Base-by-base conservation (phyloP, 495 filamentous ascomycete species). In the Delitschia confertaspora region DNA sequence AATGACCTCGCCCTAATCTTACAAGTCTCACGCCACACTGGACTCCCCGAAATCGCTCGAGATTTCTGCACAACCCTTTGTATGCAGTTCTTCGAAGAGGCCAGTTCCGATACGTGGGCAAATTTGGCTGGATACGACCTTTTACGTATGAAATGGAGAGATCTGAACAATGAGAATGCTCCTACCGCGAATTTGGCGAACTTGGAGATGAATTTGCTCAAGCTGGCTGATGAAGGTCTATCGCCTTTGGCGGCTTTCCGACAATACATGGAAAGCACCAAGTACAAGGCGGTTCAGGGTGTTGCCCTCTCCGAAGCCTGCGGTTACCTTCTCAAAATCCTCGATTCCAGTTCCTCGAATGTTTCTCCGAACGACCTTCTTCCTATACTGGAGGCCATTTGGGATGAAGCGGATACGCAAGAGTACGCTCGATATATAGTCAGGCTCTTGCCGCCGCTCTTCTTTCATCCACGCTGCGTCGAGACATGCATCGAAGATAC, bases 351-450 rank as follows among this genome's bases (percentile, higher is more conserved):
- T 20, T 32, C 32, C 16, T 13, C 7, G n/a, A 26, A 38, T 0
- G 31, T 42, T 2, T 19, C 18, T 20, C 13, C 26, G 4, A 11
- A 29, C 3, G 39, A 50, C 8, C 42, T 60, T 13, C 32, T 23
- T 14, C 25, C 32, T 3, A 30, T 38, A 2, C 27, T 64, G 8
- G 48, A 57, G n/a, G 58, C 59, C 16, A 34, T 65, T 8, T 67
- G 64, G 64, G 51, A 53, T 10, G 63, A 64, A 35, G 30, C 62
- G 2, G 65, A 67, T 26, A 54, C 51, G 19, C 61, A 65, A 22
- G 64, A 67, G 13, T 65, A 58, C 45, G 59, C 61, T 10, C 62
- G 60, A 31, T 13, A 29, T 3, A 36, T 55, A 4, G 33, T 60
- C 5, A 35, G 63, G 16, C 31, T 20, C 5, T 3, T 64, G 8